Base-by-base conservation (phyloP, 148 eudicot species). In the Fallopia convolvulus region DNA sequence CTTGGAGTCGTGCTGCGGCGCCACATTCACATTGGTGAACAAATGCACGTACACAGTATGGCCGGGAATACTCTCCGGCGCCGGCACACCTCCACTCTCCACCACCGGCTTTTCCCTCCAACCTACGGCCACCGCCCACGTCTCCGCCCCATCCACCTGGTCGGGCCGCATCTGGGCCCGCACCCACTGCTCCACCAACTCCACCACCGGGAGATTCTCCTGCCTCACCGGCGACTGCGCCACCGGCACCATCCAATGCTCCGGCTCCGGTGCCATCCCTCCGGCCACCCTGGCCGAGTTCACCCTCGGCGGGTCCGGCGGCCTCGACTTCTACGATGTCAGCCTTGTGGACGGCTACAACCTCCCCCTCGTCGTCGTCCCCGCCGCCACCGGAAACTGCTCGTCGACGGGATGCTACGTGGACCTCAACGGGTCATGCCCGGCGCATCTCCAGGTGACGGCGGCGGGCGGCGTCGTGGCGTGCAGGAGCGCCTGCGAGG, bases 111-210 rank as follows among this genome's bases (percentile, higher is more conserved):
- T 89, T 81, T 20, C 81, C 14, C 96, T 93, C 80, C 70, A 72
- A 70, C 55, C 87, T 6, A 85, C 83, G 21, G 79, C 84, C 42
- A 80, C 88, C 72, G 42, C 53, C 39, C 17, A 85, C 79, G 18
- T 93, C 4, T 21, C 85, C 7, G 81, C 86, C 44, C 92, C 96
- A 0, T 3, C 86, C 36, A 68, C 83, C 0, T 93, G 98, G 98
- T 93, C 98, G 6, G 96, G 98, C 75, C 87, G 98, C 15, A 6
- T 93, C n/a, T 93, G 98, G 98, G 98, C 88, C 60, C 86, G 95
- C 2, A 88, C 96, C 20, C 71, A 81, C 33, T 93, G 98, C 80
- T 39, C 87, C 47, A 72, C 58, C 2, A 88, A 88, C 78, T 40
- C 85, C 10, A 46, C 84, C 44, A 84, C 90, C 10, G 84, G 87